Percentiles rank a stretch among this genome's conserved stretches.
Conservation (phyloP, 257 asterid genomes). For the Voacanga thouarsii region DNA sequence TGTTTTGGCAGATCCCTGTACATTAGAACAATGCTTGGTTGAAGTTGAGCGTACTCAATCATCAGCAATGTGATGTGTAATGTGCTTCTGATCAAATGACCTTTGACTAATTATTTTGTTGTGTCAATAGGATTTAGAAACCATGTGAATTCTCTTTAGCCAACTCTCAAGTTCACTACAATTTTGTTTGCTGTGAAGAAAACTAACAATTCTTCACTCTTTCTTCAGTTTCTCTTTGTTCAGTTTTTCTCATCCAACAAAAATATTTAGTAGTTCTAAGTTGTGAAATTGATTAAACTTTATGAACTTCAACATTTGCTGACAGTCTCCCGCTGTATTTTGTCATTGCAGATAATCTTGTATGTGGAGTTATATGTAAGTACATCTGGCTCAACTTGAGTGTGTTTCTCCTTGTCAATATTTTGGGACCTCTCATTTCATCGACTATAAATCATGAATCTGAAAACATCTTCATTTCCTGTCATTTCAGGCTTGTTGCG, state of each 20-base stretch:
- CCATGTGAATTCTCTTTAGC: not conserved
- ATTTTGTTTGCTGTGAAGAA: not conserved
- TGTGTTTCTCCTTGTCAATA: not conserved
- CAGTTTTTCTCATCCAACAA: not conserved
- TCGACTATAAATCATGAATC: not conserved
- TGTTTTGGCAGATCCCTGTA: not conserved
- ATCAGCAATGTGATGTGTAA: not conserved
- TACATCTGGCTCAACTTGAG: constrained; percentile 21
- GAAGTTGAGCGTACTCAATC: not conserved
- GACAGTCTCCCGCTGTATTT: constrained; percentile 19
- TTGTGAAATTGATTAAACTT: not conserved
- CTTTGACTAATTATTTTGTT: not conserved
- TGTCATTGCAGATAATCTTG: constrained; percentile 67
- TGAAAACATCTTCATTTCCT: not conserved
- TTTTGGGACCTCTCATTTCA: not conserved
- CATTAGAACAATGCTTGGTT: too few relatives aligned
- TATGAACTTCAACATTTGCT: not conserved
- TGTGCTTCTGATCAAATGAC: not conserved
- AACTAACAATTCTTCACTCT: not conserved
- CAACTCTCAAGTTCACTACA: not conserved
- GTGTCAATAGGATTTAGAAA: not conserved
- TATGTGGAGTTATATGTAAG: constrained; percentile 95
- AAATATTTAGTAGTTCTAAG: not conserved
- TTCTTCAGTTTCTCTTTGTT: not conserved
- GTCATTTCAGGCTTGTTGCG: constrained; percentile 73